A percentile compares a stretch with the other conserved stretches of the same genome.
Conservation (phyloP, 495 filamentous ascomycete species). For the Penicillium herquei region DNA sequence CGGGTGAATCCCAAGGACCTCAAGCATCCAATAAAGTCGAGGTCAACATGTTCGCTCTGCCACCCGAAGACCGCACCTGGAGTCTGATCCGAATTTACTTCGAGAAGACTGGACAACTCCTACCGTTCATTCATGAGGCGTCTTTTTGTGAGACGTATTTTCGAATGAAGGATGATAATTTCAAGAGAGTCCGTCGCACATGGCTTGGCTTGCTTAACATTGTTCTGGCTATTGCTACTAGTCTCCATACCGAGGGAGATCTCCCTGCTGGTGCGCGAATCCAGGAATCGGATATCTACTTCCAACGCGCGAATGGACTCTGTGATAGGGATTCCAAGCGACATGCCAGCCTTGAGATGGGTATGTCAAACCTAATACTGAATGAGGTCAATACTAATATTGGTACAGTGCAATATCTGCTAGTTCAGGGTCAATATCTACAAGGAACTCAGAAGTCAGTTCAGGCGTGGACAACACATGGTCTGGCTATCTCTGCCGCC, state of each 20-base stretch:
- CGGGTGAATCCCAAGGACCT: not conserved
- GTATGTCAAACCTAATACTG: conserved; percentile 11
- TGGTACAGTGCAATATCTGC: conserved; percentile 31
- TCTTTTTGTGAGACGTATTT: conserved; percentile 37
- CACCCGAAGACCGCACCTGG: conserved; percentile 19
- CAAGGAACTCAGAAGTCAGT: conserved; percentile 44
- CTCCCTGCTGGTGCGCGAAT: conserved; percentile 15
- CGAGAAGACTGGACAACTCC: conserved; percentile 36
- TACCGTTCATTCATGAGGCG: conserved; percentile 37
- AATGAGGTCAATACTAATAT: not conserved
- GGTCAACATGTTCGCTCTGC: conserved; percentile 24
- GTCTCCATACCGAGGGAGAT: conserved; percentile 15
- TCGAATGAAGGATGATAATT: conserved; percentile 26
- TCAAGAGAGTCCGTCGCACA: conserved; percentile 33
- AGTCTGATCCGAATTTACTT: conserved; percentile 32
- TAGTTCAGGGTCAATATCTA: conserved; percentile 40
- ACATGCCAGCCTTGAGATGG: conserved; percentile 35
- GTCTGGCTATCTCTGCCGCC: conserved; percentile 37
- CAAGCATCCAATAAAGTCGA: conserved; percentile 1
- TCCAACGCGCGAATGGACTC: conserved; percentile 28
- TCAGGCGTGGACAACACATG: conserved; percentile 43
- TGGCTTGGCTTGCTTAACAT: conserved; percentile 29
- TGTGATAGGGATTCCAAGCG: conserved; percentile 33
- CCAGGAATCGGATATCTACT: conserved; percentile 37
- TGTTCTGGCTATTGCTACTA: conserved; percentile 21